These are phyloP conservation scores for Kodamaea hsintzibuensis DNA, from an alignment of 805 yeast genomes.

Conservation along the genomic window DNA sequence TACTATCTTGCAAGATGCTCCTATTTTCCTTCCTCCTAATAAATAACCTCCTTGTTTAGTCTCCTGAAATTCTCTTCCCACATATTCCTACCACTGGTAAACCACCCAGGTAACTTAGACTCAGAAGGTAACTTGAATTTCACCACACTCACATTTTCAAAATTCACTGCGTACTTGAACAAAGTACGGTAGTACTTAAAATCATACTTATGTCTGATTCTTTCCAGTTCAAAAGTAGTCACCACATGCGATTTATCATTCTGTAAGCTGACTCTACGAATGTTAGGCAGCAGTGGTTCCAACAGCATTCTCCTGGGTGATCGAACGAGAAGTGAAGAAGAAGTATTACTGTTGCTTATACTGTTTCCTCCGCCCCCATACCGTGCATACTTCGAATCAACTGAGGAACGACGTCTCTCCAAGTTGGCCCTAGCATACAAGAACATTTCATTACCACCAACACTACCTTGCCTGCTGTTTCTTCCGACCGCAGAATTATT, in stretches of 20 bases:
- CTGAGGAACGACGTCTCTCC: slow-evolving; percentile 33
- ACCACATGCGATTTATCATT: background rate
- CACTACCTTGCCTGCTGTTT: slow-evolving; percentile 21
- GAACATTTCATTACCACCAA: slow-evolving; percentile 19
- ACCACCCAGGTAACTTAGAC: slow-evolving; percentile 73
- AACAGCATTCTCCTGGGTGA: slow-evolving; percentile 8
- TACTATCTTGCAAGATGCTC: too few relatives aligned
- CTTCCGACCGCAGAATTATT: slow-evolving; percentile 10
- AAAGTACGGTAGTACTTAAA: slow-evolving; percentile 41
- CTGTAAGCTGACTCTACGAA: background rate
- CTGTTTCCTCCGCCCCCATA: background rate
- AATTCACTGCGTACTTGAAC: slow-evolving; percentile 30
- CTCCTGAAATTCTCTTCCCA: slow-evolving; percentile 56
- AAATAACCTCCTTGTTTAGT: slow-evolving; percentile 8
- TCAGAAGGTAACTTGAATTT: slow-evolving; percentile 61
- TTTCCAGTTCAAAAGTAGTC: slow-evolving; percentile 5
- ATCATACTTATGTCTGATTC: slow-evolving; percentile 25
- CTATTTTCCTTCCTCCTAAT: background rate
- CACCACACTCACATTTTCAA: slow-evolving; percentile 39
- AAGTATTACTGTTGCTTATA: background rate
- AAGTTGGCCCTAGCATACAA: slow-evolving; percentile 17
- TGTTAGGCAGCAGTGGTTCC: slow-evolving; percentile 9
- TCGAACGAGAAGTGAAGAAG: slow-evolving; percentile 4
- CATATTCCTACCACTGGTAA: slow-evolving; percentile 55
- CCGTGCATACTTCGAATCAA: slow-evolving; percentile 31